These are phyloP conservation scores for Fremontodendron californicum DNA, from an alignment of 345 rosid genomes.

Conservation along the genomic window DNA sequence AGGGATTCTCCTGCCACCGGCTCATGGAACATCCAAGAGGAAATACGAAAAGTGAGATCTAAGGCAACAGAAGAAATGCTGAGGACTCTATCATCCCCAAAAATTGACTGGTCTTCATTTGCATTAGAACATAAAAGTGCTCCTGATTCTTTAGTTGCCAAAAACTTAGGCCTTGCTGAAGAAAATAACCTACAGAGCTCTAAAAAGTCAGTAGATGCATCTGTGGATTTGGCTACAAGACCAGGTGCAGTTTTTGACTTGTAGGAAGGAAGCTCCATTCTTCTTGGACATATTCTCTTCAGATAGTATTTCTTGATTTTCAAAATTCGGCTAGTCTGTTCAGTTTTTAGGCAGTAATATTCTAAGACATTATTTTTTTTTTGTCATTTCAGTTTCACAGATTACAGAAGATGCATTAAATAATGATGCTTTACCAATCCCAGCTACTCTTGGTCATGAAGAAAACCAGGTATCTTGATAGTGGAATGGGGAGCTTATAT, in stretches of 20 bases:
- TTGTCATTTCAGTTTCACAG: constrained; percentile 24
- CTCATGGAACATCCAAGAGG: constrained; percentile 84
- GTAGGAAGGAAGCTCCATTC: background rate
- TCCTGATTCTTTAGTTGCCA: constrained; percentile 21
- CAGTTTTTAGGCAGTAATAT: background rate
- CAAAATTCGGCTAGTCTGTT: background rate
- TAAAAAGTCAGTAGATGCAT: constrained; percentile 31
- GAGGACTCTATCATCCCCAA: constrained; percentile 41
- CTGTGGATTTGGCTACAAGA: constrained; percentile 29
- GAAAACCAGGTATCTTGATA: constrained; percentile 28
- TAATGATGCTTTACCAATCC: constrained; percentile 17
- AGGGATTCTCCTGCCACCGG: constrained; percentile 45
- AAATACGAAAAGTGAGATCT: constrained; percentile 81
- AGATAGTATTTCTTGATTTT: background rate
- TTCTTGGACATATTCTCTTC: background rate
- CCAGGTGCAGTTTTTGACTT: constrained; percentile 23
- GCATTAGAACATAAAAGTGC: constrained; percentile 37
- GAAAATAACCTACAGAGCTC: constrained; percentile 24
- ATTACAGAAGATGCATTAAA: constrained; percentile 20
- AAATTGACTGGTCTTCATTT: constrained; percentile 44
- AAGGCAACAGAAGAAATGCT: constrained; percentile 88
- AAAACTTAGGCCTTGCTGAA: constrained; percentile 23
- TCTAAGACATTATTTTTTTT: background rate
- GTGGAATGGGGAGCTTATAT: background rate
- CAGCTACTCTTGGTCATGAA: constrained; percentile 19